phyloP scores from a whole-genome alignment of 2,329 filamentous ascomycete genomes.

The Aspergillus brunneoviolaceus region DNA sequence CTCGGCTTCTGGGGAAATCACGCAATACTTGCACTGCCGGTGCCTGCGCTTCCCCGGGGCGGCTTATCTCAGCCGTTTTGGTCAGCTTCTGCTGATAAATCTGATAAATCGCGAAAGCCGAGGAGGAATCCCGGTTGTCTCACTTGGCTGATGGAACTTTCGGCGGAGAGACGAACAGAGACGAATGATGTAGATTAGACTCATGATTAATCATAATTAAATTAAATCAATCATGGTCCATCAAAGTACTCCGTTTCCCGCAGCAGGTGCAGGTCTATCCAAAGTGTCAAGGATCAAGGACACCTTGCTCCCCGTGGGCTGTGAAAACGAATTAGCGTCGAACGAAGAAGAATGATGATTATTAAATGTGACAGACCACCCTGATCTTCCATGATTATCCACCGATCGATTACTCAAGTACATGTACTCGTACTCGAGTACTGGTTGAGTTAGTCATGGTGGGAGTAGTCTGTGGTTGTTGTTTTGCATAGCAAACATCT shows the following conservation, averaged over 20 bases:
- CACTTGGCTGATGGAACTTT: neutral
- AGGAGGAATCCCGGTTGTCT: neutral
- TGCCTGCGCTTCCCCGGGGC: slow-evolving; percentile 20
- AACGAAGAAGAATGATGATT: neutral
- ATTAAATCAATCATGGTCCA: neutral
- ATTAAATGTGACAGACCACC: neutral
- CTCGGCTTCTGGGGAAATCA: slow-evolving; percentile 37
- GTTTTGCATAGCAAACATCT: too few species aligned
- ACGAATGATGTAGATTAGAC: too few species aligned
- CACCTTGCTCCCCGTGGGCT: neutral
- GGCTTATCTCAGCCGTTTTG: slow-evolving; percentile 9
- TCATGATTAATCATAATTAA: too few species aligned
- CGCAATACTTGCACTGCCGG: slow-evolving; percentile 39
- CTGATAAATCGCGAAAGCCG: slow-evolving; percentile 19
- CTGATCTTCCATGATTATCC: neutral
- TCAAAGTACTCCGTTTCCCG: neutral
- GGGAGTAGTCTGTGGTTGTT: too few species aligned
- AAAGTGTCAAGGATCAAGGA: neutral
- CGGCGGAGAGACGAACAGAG: slow-evolving; percentile 9
- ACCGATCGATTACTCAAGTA: neutral
- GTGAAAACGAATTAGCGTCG: neutral
- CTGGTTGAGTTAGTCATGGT: too few species aligned
- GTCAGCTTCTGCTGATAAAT: slow-evolving; percentile 21
- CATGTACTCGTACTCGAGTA: neutral
- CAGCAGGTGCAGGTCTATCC: neutral